phyloP scores from a whole-genome alignment of 2,329 filamentous ascomycete species.

The Ceratocystiopsis minuta region DNA sequence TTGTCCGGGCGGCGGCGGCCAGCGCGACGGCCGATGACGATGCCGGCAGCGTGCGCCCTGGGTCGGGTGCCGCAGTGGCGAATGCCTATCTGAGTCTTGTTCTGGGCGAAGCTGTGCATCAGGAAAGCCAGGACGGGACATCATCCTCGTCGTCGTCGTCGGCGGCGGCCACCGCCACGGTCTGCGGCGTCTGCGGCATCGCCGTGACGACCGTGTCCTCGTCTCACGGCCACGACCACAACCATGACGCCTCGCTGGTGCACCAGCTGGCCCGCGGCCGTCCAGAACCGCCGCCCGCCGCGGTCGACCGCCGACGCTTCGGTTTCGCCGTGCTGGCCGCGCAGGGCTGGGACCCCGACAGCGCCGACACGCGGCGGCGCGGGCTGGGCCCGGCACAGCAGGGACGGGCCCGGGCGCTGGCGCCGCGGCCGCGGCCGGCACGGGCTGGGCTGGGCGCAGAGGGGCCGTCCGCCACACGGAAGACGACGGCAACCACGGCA shows the following conservation, averaged over 20 bases:
- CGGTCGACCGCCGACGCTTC: constrained; percentile 51
- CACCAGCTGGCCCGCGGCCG: constrained; percentile 55
- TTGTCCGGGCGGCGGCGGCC: constrained; percentile 42
- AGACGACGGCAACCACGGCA: not conserved
- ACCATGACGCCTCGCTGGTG: constrained; percentile 32
- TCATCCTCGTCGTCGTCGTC: no score
- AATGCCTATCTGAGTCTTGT: constrained; percentile 53
- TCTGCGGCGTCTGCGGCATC: constrained; percentile 4
- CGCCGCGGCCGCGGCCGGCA: constrained; percentile 52
- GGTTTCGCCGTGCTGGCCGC: constrained; percentile 47
- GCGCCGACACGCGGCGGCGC: constrained; percentile 21
- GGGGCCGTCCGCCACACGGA: not conserved
- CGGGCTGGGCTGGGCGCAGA: constrained; percentile 49
- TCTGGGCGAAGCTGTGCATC: not conserved
- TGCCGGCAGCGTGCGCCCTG: constrained; percentile 3
- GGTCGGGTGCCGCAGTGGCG: constrained; percentile 21
- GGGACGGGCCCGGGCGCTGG: constrained; percentile 61
- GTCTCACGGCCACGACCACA: not conserved
- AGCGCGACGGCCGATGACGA: constrained; percentile 10
- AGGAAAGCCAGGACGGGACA: constrained; percentile 2
- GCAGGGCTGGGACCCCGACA: constrained; percentile 60
- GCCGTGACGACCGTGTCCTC: not conserved
- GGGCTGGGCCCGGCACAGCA: constrained; percentile 56
- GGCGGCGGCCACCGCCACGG: no score
- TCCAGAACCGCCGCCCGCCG: constrained; percentile 48